phyloP scores from a whole-genome alignment of 148 eudicot genomes.

The Silene latifolia region DNA sequence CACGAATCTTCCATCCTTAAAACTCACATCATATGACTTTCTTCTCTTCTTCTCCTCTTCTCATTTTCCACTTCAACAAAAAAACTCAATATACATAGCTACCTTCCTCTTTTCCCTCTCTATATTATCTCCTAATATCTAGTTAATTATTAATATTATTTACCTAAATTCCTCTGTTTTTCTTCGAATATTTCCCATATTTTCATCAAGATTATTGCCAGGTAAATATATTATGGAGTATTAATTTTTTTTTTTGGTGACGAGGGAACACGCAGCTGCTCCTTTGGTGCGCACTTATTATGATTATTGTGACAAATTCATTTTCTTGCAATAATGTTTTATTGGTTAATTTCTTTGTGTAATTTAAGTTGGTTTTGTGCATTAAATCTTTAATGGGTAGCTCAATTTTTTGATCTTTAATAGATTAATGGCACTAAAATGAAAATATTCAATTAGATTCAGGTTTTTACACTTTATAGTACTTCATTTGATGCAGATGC shows the following conservation, averaged over 20 bases:
- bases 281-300: no score
- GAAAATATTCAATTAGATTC: background rate
- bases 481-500: background rate
- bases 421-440: background rate
- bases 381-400: background rate
- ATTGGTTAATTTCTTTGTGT: no score
- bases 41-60: background rate
- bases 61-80: background rate
- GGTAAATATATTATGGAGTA: background rate
- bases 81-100: background rate
- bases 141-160: no score
- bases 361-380: background rate
- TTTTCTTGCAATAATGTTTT: no score
- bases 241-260: no score
- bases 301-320: no score
- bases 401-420: constrained; percentile 6
- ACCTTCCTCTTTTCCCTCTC: background rate
- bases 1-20: constrained; percentile 13
- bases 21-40: constrained; percentile 4
- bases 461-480: background rate
- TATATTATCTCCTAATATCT: background rate
- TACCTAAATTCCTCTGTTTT: background rate
- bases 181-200: background rate
- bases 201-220: background rate
- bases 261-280: no score